Evolutionary conservation across 441 rosid species (phyloP).

Genomic region (Mallotus repandus): DNA sequence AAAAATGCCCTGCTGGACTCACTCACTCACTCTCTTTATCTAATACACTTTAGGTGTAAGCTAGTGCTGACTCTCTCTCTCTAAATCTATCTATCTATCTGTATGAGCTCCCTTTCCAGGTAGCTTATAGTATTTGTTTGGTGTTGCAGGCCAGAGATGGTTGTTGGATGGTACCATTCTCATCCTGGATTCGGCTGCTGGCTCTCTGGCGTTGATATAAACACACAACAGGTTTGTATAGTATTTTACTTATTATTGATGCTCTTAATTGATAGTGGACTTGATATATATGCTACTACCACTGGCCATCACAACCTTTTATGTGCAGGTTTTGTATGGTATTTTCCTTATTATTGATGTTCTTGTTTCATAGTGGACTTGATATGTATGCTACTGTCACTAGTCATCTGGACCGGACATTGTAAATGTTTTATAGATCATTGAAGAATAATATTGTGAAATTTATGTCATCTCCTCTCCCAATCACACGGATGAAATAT

Average conservation of each 20-base stretch:
- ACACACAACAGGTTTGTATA: conserved; percentile 79
- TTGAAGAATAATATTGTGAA: too few species aligned
- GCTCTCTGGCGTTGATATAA: conserved; percentile 99
- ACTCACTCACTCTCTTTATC: too few species aligned
- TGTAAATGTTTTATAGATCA: too few species aligned
- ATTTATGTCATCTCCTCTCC: too few species aligned
- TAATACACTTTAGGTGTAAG: too few species aligned
- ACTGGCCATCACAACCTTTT: too few species aligned
- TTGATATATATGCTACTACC: not conserved
- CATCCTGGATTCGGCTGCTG: conserved; percentile 99
- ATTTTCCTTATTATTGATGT: not conserved
- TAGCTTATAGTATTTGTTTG: conserved; percentile 15
- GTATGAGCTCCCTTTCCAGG: not conserved
- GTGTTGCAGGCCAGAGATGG: conserved; percentile 92
- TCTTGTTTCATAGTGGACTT: not conserved
- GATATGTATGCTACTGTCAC: not conserved
- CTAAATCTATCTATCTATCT: too few species aligned
- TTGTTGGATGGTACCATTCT: conserved; percentile 99
- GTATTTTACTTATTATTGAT: conserved; percentile 1
- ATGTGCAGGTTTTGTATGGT: conserved; percentile 17
- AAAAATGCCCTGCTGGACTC: too few species aligned
- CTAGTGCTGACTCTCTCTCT: not conserved
- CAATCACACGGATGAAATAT: too few species aligned
- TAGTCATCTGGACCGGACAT: too few species aligned
- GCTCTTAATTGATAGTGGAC: not conserved